These are phyloP conservation scores for Verticillium isaacii DNA, from an alignment of 2,329 filamentous ascomycete species.

Conservation along the genomic window DNA sequence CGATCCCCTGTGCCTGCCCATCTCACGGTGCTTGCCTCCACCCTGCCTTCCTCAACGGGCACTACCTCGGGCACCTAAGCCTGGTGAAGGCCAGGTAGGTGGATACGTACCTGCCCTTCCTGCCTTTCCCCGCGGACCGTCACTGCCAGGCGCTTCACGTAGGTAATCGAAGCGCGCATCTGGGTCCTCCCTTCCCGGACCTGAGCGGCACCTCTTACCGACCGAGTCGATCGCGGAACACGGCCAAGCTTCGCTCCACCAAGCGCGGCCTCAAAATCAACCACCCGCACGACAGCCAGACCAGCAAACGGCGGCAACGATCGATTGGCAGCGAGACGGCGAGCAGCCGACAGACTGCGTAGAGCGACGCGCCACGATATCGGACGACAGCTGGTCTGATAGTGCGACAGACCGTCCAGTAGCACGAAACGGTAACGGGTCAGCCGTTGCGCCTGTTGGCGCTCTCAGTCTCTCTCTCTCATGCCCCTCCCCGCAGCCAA, in stretches of 20 bases:
- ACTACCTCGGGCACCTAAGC: neutral
- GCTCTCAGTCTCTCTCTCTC: neutral
- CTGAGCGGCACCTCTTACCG: too few species aligned
- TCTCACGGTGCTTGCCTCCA: constrained; percentile 3
- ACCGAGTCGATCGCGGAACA: neutral
- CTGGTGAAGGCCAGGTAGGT: too few species aligned
- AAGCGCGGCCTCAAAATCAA: neutral
- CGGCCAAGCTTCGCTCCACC: neutral
- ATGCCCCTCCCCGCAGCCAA: neutral
- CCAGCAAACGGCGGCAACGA: neutral
- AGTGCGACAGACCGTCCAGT: neutral
- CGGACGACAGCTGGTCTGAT: neutral
- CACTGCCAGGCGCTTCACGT: too few species aligned
- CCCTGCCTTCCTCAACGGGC: neutral
- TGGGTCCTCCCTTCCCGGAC: neutral
- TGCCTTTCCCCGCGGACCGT: neutral
- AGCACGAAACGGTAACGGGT: neutral
- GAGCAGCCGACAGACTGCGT: neutral
- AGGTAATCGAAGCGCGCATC: neutral
- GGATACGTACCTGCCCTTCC: neutral
- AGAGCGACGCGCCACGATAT: neutral
- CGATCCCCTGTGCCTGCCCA: neutral
- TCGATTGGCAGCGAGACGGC: neutral
- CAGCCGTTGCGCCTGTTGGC: neutral
- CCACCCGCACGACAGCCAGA: neutral